These are phyloP conservation scores for Candida piceae DNA, from an alignment of 805 yeast genomes.

Conservation along the genomic window DNA sequence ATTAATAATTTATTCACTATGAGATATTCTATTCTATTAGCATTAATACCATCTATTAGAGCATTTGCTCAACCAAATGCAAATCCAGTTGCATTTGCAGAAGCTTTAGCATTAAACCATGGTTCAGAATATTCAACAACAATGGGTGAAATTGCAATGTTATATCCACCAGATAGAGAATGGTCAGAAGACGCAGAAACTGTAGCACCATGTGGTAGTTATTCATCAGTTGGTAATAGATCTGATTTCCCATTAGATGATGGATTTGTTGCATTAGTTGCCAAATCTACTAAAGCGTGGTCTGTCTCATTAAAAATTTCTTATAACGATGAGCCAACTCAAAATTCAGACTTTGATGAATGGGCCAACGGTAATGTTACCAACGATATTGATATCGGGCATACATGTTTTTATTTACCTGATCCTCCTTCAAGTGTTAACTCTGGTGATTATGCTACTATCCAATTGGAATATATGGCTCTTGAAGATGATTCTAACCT, in stretches of 20 bases:
- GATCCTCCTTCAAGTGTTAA: constrained; percentile 34
- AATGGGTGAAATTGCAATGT: constrained; percentile 37
- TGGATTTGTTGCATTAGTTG: constrained; percentile 42
- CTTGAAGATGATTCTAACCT: constrained; percentile 33
- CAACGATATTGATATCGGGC: constrained; percentile 38
- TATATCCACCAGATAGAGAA: constrained; percentile 40
- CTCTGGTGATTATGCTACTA: constrained; percentile 39
- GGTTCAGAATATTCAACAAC: constrained; percentile 32
- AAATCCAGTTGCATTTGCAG: constrained; percentile 28
- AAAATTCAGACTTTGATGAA: constrained; percentile 36
- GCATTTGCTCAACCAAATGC: constrained; percentile 21
- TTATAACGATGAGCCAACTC: constrained; percentile 34
- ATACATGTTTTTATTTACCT: constrained; percentile 42
- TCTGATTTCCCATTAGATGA: constrained; percentile 42
- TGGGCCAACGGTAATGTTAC: constrained; percentile 36
- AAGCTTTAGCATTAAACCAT: constrained; percentile 31
- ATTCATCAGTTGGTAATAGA: constrained; percentile 32
- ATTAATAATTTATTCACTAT: too few relatives aligned
- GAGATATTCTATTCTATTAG: constrained; percentile 8
- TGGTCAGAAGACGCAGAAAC: constrained; percentile 43
- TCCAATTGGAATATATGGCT: constrained; percentile 43
- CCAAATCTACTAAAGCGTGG: constrained; percentile 37
- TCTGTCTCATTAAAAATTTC: constrained; percentile 36
- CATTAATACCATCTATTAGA: constrained; percentile 12
- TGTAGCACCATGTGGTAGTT: constrained; percentile 43